phyloP scores from a whole-genome alignment of 2,329 filamentous ascomycete genomes.

The Cercospora sojina region DNA sequence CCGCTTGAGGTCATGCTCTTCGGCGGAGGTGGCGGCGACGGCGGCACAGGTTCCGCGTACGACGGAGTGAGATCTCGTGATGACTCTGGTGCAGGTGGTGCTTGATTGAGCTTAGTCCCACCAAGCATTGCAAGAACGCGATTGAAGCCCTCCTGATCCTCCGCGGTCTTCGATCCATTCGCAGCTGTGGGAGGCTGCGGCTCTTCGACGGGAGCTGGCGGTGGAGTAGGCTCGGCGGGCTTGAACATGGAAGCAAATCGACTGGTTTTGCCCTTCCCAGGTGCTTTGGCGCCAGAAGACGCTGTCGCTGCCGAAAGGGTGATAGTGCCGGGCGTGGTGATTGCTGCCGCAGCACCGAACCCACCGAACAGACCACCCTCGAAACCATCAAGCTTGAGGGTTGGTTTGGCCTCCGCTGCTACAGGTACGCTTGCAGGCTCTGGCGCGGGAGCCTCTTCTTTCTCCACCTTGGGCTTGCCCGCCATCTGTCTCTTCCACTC shows the following conservation, averaged over 20 bases:
- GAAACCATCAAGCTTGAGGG: slow-evolving; percentile 63
- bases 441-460: slow-evolving; percentile 21
- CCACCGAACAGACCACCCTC: slow-evolving; percentile 76
- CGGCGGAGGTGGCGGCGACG: slow-evolving; percentile 29
- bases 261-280: slow-evolving; percentile 69
- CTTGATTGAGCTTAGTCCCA: slow-evolving; percentile 15
- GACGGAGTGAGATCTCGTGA: slow-evolving; percentile 20
- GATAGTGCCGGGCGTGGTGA: slow-evolving; percentile 21
- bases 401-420: slow-evolving; percentile 29
- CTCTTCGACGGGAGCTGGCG: slow-evolving; percentile 18
- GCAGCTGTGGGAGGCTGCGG: slow-evolving; percentile 22
- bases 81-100: slow-evolving; percentile 43
- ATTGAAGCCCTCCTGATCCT: slow-evolving; percentile 79
- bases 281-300: slow-evolving; percentile 2
- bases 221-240: slow-evolving; percentile 24
- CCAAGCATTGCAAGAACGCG: slow-evolving; percentile 76
- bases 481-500: slow-evolving; percentile 92
- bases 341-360: slow-evolving; percentile 48
- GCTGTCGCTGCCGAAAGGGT: slow-evolving; percentile 15
- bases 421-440: slow-evolving; percentile 22
- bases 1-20: slow-evolving; percentile 29
- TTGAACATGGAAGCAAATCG: slow-evolving; percentile 76
- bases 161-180: slow-evolving; percentile 49
- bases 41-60: slow-evolving; percentile 24
- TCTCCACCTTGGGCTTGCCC: slow-evolving; percentile 40